Evolutionary conservation across 192 early-diverging fungal species (phyloP).

Genomic region (Spizellomyces punctatus): DNA sequence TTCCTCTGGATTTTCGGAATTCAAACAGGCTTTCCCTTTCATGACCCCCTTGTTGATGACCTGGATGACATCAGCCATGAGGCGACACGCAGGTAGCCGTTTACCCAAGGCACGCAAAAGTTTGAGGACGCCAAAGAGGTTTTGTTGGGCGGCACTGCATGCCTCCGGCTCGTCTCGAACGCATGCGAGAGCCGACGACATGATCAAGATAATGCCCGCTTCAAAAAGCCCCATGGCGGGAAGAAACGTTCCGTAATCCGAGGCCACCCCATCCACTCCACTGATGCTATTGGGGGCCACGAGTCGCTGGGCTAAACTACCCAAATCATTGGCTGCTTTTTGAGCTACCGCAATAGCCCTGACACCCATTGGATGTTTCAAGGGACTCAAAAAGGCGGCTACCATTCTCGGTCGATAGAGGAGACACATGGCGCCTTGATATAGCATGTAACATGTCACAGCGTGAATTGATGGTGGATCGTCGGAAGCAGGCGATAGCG

Average conservation of each 20-base stretch:
- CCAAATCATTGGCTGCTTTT: slow-evolving; percentile 10
- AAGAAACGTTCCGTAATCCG: slow-evolving; percentile 11
- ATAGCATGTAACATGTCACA: slow-evolving; percentile 12
- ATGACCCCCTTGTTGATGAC: slow-evolving; percentile 14
- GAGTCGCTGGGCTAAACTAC: not conserved
- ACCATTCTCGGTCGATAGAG: slow-evolving; percentile 23
- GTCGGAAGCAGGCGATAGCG: not conserved
- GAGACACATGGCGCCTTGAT: slow-evolving; percentile 18
- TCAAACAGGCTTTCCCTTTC: not conserved
- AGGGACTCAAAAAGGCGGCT: not conserved
- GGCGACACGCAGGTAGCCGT: not conserved
- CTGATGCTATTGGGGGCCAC: not conserved
- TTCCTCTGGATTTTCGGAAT: not conserved
- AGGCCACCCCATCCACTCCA: not conserved
- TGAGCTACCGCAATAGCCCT: slow-evolving; percentile 12
- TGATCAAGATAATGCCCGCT: slow-evolving; percentile 20
- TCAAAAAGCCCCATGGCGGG: slow-evolving; percentile 15
- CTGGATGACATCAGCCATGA: slow-evolving; percentile 11
- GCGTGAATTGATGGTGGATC: slow-evolving; percentile 11
- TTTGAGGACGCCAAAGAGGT: not conserved
- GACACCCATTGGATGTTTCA: not conserved
- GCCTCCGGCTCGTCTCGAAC: not conserved
- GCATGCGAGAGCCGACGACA: slow-evolving; percentile 12
- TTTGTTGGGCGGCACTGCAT: not conserved
- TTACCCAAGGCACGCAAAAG: not conserved